Evolutionary conservation across 495 filamentous ascomycete genomes (phyloP).

Genomic region (Bathelium albidoporum): DNA sequence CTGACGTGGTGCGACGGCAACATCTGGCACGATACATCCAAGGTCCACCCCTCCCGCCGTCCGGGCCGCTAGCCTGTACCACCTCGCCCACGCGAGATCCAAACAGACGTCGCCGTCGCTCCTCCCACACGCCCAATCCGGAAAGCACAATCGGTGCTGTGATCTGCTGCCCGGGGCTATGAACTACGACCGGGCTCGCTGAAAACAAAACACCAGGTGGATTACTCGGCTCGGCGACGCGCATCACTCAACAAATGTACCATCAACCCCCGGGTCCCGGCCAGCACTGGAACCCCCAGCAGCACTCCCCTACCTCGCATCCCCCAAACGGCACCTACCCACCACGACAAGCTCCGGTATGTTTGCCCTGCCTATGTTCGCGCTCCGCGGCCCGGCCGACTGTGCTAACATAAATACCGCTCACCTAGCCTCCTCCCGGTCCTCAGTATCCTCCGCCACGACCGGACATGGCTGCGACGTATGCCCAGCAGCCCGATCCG

Average conservation of each 20-base stretch:
- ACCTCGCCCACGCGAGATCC: background rate
- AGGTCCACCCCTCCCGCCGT: background rate
- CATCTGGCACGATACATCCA: background rate
- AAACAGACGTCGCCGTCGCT: background rate
- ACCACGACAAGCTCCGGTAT: conserved; percentile 12
- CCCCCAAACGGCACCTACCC: conserved; percentile 21
- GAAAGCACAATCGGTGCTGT: background rate
- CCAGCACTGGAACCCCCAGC: conserved; percentile 2
- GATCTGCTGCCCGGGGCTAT: conserved; percentile 4
- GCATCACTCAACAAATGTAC: conserved; percentile 11
- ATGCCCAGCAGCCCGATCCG: conserved; percentile 20
- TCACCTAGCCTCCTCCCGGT: conserved; percentile 5
- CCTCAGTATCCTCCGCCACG: conserved; percentile 22
- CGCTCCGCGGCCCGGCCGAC: background rate
- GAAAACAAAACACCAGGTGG: conserved; percentile 4
- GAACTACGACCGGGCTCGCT: conserved; percentile 5
- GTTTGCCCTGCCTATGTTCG: background rate
- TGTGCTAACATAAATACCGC: conserved; percentile 1
- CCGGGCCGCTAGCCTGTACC: background rate
- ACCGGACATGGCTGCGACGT: conserved; percentile 23
- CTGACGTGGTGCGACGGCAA: background rate
- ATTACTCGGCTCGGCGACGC: conserved; percentile 4
- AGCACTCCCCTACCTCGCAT: conserved; percentile 17
- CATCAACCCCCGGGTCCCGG: conserved; percentile 7
- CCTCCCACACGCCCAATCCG: background rate